Evolutionary conservation across 495 filamentous ascomycete species (phyloP).

Genomic region (Antarctomyces pellizariae): DNA sequence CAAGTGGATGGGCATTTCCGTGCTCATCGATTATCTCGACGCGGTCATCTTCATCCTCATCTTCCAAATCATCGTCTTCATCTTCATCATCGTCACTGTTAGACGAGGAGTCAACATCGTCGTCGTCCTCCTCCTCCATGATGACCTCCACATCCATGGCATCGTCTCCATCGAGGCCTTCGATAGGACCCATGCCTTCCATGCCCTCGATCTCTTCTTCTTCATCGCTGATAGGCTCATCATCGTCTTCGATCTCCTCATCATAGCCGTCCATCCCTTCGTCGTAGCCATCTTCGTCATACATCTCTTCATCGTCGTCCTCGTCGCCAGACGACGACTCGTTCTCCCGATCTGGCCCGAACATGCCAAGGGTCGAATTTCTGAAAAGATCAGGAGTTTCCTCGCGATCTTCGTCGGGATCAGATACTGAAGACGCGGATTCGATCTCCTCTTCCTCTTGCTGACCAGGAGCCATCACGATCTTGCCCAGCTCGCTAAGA

Average conservation of each 20-base stretch:
- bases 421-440: slow-evolving; percentile 72
- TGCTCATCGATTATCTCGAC: slow-evolving; percentile 34
- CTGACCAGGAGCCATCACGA: slow-evolving; percentile 39
- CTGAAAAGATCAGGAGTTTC: slow-evolving; percentile 95
- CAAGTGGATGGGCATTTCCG: slow-evolving; percentile 16
- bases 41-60: slow-evolving; percentile 22
- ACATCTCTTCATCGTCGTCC: slow-evolving; percentile 60
- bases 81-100: slow-evolving; percentile 46
- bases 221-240: slow-evolving; percentile 81
- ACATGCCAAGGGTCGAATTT: slow-evolving; percentile 86
- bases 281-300: slow-evolving; percentile 57
- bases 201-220: slow-evolving; percentile 65
- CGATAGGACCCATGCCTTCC: slow-evolving; percentile 63
- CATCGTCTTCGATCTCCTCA: slow-evolving; percentile 50
- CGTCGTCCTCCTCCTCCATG: slow-evolving; percentile 47
- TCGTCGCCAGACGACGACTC: slow-evolving; percentile 49
- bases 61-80: slow-evolving; percentile 33
- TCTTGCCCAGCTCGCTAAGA: slow-evolving; percentile 56
- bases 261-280: slow-evolving; percentile 86
- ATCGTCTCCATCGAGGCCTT: slow-evolving; percentile 61
- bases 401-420: slow-evolving; percentile 70
- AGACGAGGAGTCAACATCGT: slow-evolving; percentile 33
- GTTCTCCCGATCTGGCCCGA: slow-evolving; percentile 63
- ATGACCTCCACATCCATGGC: slow-evolving; percentile 67
- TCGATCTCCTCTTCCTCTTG: slow-evolving; percentile 72